Percentiles rank a stretch among this genome's conserved stretches.
phyloP scores from a whole-genome alignment of 2,329 filamentous ascomycete genomes.

The Biscogniauxia sp. region DNA sequence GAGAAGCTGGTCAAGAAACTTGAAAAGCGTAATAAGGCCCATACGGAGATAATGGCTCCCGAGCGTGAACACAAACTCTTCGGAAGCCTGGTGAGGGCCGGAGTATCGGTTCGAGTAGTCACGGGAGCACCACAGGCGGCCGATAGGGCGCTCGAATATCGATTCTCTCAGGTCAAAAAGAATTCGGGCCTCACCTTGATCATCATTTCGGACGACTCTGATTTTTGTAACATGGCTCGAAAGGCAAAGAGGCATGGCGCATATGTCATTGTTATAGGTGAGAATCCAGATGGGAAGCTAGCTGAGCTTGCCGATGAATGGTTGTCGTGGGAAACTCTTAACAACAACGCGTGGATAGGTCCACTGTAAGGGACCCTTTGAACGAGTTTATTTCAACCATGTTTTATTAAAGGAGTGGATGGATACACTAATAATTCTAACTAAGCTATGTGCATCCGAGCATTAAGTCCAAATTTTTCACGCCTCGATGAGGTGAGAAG shows the following conservation, averaged over 20 bases:
- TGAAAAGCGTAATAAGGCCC: neutral
- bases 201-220: neutral
- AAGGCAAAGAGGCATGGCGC: neutral
- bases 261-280: neutral
- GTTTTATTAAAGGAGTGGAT: too few species aligned
- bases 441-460: too few species aligned
- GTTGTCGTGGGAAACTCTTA: neutral
- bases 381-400: too few species aligned
- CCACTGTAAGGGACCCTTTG: too few species aligned
- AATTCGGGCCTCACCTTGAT: neutral
- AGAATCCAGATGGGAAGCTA: neutral
- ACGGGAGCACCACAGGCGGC: neutral
- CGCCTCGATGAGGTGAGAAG: too few species aligned
- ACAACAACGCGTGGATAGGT: neutral
- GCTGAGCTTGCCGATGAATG: neutral
- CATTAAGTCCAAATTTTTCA: too few species aligned
- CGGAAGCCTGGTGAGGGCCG: neutral
- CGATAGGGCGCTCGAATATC: neutral
- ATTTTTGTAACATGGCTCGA: neutral
- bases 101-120: neutral
- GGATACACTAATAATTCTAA: too few species aligned
- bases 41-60: neutral
- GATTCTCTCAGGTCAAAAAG: neutral
- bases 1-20: neutral
- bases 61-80: neutral